Base-by-base conservation (phyloP, 192 early-diverging fungal species). In the Coemansia sp. region DNA sequence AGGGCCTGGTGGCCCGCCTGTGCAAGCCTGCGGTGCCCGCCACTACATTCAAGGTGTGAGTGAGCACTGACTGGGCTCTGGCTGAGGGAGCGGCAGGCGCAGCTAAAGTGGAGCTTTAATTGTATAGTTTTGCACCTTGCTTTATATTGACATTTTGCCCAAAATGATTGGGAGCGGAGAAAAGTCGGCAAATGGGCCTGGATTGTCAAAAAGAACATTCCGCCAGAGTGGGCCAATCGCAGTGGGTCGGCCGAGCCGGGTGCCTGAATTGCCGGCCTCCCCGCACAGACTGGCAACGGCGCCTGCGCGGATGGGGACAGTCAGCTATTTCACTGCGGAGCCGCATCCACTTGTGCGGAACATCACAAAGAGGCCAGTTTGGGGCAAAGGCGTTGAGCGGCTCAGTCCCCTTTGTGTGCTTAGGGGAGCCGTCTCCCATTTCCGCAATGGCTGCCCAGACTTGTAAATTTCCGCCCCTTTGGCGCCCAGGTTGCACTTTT, bases 1-100 rank as follows among this genome's bases (percentile, higher is more conserved):
- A 88, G 19, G 95, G 92, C 10, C 73, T 98, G 57, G 85, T 91
- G 1, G 89, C 90, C 5, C 84, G 89, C 32, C 82, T 92, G 37
- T 64, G 79, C 74, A 71, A 70, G 63, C 50, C 70, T 14, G 69
- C 77, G 4, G 4, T 75, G 21, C 62, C 78, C 21, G 71, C 57
- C 14, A 25, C 17, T 23, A 59, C 66, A 12, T 66, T 79, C 37
- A 57, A 48, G 4, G 57, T 53, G 14, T 62, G 43, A 52, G 19
- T 17, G 25, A 25, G 12, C 5, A 5, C 3, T 23, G 29, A 32
- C 29, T 32, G 29, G 29, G 29, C 27, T 21, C 21, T 21, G 21
- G 21, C 21, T 21, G 21, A 21, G 21, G 37, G 10, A 38, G 37
- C 37, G 37, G 37, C 37, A 10, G 37, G 10, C 10, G 29, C 29